Conservation (phyloP, 495 filamentous ascomycete genomes). For the Letharia columbiana region DNA sequence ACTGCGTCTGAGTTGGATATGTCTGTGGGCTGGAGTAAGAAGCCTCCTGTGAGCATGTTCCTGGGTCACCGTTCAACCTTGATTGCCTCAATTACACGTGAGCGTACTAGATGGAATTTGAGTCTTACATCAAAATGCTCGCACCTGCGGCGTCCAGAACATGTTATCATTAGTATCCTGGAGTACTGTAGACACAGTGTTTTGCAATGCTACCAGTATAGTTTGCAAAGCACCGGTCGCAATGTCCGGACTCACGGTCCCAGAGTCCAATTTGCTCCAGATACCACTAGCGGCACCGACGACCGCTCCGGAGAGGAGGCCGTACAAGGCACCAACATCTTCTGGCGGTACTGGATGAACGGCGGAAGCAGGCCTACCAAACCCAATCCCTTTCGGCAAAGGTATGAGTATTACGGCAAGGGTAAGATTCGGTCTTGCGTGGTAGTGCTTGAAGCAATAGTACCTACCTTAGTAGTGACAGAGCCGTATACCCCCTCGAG, state of each 20-base stretch:
- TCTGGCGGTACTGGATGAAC: not conserved
- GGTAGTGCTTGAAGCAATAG: too few species aligned
- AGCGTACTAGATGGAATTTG: not conserved
- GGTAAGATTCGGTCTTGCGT: too few species aligned
- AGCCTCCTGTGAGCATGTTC: not conserved
- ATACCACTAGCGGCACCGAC: not conserved
- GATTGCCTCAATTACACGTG: not conserved
- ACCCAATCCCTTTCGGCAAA: too few species aligned
- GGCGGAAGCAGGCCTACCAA: too few species aligned
- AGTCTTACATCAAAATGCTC: not conserved
- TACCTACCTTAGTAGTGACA: too few species aligned
- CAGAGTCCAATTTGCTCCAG: not conserved
- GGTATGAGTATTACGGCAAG: too few species aligned
- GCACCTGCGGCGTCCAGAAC: not conserved
- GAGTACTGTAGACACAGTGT: not conserved
- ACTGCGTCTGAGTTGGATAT: not conserved
- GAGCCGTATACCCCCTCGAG: too few species aligned
- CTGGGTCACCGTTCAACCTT: too few species aligned
- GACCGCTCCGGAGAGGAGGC: not conserved
- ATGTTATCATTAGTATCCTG: not conserved
- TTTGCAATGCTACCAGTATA: not conserved
- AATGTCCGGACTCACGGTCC: not conserved
- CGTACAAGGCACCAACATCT: not conserved
- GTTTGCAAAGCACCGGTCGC: not conserved
- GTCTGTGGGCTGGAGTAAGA: not conserved